Evolutionary conservation across 352 stramenopile species (phyloP).

Genomic region (Blastocystis sp.): DNA sequence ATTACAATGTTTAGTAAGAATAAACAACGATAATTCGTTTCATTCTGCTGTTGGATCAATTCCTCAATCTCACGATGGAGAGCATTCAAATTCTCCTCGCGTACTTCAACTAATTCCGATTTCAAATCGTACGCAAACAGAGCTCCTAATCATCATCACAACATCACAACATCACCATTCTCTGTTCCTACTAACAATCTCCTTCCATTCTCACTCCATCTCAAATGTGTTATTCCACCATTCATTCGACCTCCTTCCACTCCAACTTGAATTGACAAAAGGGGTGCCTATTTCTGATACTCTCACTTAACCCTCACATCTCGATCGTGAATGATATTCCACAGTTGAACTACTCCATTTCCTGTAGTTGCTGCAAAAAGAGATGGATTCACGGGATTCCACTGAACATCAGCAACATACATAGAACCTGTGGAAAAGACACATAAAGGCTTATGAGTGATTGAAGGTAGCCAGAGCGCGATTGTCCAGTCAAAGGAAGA

Average conservation of each 20-base stretch:
- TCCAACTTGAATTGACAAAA: neutral
- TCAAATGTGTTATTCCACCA: neutral
- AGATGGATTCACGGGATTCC: conserved; percentile 2
- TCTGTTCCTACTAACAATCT: conserved; percentile 16
- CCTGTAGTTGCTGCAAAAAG: neutral
- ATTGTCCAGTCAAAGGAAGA: conserved; percentile 26
- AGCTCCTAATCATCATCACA: neutral
- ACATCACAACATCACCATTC: neutral
- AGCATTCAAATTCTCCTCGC: neutral
- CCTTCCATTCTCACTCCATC: conserved; percentile 36
- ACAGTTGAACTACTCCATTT: neutral
- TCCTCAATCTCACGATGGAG: neutral
- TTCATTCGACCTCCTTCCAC: neutral
- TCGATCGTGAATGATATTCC: conserved; percentile 23
- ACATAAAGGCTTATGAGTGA: neutral
- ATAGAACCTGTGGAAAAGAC: neutral
- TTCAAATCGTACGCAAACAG: conserved; percentile 3
- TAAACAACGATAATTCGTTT: neutral
- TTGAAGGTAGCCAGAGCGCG: neutral
- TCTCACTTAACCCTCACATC: neutral
- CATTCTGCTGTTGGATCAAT: neutral
- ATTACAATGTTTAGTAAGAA: neutral
- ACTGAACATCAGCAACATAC: neutral
- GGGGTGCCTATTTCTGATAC: neutral
- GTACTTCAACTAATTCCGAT: conserved; percentile 22